Conservation (phyloP, 2,329 filamentous ascomycete species). For the Paracorniculantispora psalliotae region DNA sequence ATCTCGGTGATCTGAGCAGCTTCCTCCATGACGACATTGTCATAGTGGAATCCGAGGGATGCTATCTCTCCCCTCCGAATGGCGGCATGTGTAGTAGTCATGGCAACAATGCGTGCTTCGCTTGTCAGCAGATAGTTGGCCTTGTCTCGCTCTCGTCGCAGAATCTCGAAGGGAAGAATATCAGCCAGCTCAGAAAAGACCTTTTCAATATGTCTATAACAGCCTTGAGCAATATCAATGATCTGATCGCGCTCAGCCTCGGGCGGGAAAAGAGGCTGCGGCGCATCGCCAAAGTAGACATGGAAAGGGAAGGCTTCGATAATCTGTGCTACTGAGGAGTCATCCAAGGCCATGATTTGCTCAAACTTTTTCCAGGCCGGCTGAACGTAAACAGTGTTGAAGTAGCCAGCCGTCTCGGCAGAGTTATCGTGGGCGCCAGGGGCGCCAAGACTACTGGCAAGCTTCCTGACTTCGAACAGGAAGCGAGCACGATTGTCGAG, state of each 20-base stretch:
- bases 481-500: slow-evolving; percentile 78
- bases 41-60: slow-evolving; percentile 88
- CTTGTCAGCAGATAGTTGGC: slow-evolving; percentile 93
- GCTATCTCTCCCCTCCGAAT: slow-evolving; percentile 91
- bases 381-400: slow-evolving; percentile 85
- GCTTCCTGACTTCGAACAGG: slow-evolving; percentile 76
- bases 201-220: slow-evolving; percentile 80
- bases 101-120: slow-evolving; percentile 95
- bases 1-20: slow-evolving; percentile 97
- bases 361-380: slow-evolving; percentile 87
- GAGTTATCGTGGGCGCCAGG: slow-evolving; percentile 94
- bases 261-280: slow-evolving; percentile 75
- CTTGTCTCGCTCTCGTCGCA: slow-evolving; percentile 84
- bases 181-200: slow-evolving; percentile 91
- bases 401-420: slow-evolving; percentile 95
- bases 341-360: slow-evolving; percentile 47
- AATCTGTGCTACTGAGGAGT: slow-evolving; percentile 56
- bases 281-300: slow-evolving; percentile 78
- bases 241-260: slow-evolving; percentile 60
- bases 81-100: slow-evolving; percentile 97
- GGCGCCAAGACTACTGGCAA: slow-evolving; percentile 79
- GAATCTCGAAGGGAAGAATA: slow-evolving; percentile 89
- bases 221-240: slow-evolving; percentile 74
- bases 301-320: slow-evolving; percentile 80
- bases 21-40: slow-evolving; percentile 98